Conservation (phyloP, 139 green algal species). For the Closterium sp. region DNA sequence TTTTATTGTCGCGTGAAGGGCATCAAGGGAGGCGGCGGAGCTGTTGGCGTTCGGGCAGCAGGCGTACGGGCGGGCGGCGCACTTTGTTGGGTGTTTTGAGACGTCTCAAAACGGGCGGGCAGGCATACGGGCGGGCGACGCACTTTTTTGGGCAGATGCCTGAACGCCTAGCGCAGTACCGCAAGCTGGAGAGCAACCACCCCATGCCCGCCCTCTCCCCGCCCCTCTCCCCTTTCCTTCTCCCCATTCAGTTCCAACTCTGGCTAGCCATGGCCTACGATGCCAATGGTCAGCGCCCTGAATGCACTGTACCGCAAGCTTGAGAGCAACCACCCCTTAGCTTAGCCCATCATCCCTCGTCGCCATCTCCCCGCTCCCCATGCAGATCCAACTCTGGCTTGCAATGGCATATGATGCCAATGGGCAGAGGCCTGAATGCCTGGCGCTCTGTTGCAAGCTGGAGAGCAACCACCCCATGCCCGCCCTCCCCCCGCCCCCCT, state of each 20-base stretch:
- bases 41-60: slow-evolving; percentile 24
- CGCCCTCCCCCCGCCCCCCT: slow-evolving; percentile 9
- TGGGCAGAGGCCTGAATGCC: slow-evolving; percentile 17
- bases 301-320: slow-evolving; percentile 49
- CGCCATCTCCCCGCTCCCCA: background rate
- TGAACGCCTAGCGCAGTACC: slow-evolving; percentile 50
- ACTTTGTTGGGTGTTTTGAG: no score
- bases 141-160: background rate
- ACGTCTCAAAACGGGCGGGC: no score
- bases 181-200: slow-evolving; percentile 44
- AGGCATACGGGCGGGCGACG: no score
- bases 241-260: slow-evolving; percentile 38
- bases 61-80: slow-evolving; percentile 24
- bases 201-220: slow-evolving; percentile 33
- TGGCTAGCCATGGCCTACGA: slow-evolving; percentile 56
- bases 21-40: slow-evolving; percentile 6
- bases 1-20: no score
- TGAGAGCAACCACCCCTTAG: slow-evolving; percentile 38
- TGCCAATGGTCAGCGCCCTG: slow-evolving; percentile 16
- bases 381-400: slow-evolving; percentile 42
- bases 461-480: slow-evolving; percentile 39
- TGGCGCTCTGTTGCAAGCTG: slow-evolving; percentile 41
- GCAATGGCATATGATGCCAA: slow-evolving; percentile 53
- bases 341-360: no score
- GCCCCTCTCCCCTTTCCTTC: no score